Evolutionary conservation across 441 rosid species (phyloP).

Genomic region (Gossypium gossypioides): DNA sequence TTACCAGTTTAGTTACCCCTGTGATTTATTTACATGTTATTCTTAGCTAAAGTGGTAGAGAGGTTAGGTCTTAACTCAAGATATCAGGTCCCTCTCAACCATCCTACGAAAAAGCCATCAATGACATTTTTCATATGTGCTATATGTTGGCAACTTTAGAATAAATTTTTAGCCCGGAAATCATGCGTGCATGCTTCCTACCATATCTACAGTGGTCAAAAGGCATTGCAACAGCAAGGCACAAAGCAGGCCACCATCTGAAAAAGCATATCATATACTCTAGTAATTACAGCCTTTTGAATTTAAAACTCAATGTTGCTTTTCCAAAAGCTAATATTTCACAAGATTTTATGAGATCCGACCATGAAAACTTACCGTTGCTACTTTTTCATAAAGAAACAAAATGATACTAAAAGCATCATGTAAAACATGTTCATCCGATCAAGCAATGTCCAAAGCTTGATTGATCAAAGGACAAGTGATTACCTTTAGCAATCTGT

Average conservation of each 20-base stretch:
- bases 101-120: not conserved
- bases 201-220: slow-evolving; percentile 11
- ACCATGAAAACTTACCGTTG: slow-evolving; percentile 1
- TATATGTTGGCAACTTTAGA: not conserved
- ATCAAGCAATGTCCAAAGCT: not conserved
- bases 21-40: not conserved
- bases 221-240: slow-evolving; percentile 1
- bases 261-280: slow-evolving; percentile 7
- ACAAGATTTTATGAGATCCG: not conserved
- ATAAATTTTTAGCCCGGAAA: not conserved
- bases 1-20: not conserved
- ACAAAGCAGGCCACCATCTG: not conserved
- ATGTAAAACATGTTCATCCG: not conserved
- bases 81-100: not conserved
- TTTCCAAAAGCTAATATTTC: slow-evolving; percentile 24
- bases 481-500: not conserved
- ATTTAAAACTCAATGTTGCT: slow-evolving; percentile 20
- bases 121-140: not conserved
- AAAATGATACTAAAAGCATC: not conserved
- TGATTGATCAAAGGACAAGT: not conserved
- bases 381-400: not conserved
- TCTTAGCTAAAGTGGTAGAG: not conserved
- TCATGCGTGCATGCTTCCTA: not conserved
- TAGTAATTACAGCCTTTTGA: slow-evolving; percentile 11
- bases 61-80: not conserved